These are phyloP conservation scores for Boletus rubescentipes DNA, from an alignment of 768 basidiomycete species.

Conservation along the genomic window DNA sequence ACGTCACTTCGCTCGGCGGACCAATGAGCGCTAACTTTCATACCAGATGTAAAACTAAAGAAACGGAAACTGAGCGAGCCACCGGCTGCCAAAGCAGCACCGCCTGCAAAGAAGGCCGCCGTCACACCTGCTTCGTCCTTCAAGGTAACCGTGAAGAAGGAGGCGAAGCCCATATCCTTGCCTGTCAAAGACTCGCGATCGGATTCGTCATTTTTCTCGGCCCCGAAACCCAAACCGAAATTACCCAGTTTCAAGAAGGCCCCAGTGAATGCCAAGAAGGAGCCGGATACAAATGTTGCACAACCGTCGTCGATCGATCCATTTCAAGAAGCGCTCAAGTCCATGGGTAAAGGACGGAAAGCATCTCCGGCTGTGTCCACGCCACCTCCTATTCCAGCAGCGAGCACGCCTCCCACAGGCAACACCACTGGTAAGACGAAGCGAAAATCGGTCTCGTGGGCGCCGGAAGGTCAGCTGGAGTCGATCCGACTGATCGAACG, in stretches of 20 bases:
- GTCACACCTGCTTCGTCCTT: conserved; percentile 32
- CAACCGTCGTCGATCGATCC: conserved; percentile 78
- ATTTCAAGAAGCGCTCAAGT: conserved; percentile 80
- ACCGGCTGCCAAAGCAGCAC: conserved; percentile 44
- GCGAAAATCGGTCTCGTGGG: conserved; percentile 80
- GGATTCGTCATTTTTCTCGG: conserved; percentile 87
- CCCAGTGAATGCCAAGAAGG: conserved; percentile 48
- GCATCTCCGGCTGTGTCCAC: conserved; percentile 63
- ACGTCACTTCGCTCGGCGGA: conserved; percentile 44
- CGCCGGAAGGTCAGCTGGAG: conserved; percentile 71
- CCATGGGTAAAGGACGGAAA: conserved; percentile 62
- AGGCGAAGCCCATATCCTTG: conserved; percentile 36
- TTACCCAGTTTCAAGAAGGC: conserved; percentile 87
- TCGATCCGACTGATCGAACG: conserved; percentile 77
- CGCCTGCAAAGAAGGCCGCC: conserved; percentile 67
- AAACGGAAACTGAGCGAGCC: conserved; percentile 72
- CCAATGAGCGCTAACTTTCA: conserved; percentile 24
- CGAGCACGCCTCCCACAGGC: conserved; percentile 35
- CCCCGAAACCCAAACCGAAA: conserved; percentile 80
- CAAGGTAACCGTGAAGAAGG: conserved; percentile 55
- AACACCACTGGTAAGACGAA: conserved; percentile 51
- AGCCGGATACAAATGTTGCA: conserved; percentile 58
- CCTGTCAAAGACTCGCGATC: conserved; percentile 75
- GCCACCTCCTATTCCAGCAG: conserved; percentile 44
- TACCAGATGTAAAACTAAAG: conserved; percentile 57